Evolutionary conservation across 1,139 yeast genomes (phyloP), one percentile per base, ranked within the genome.

Genomic region (Candida dubliniensis): DNA sequence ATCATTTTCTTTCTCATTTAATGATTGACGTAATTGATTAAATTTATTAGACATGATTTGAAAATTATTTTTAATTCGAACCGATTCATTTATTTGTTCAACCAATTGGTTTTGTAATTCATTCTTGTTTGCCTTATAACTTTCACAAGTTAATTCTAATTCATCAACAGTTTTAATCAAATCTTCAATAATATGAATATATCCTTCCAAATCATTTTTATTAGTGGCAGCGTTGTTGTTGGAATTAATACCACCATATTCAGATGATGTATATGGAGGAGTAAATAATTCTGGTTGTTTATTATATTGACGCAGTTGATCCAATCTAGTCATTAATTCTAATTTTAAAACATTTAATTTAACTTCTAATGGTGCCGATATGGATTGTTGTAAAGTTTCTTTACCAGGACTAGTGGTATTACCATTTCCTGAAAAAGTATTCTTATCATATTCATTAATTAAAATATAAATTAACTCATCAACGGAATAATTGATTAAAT

Each of bases 281-380:
- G 43, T 32, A n/a, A 30, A n/a, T 12, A 30, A n/a, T 8, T n/a
- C 13, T 8, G 30, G n/a, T 27, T 9, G 3, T 4, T 10, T 30
- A n/a, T 30, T 10, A 9, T 46, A 37, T 25, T 35, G 9, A 10
- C 54, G 59, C 11, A 48, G 40, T 25, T 35, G 9, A 10, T 55
- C 59, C 11, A 48, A 25, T 35, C 47, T 44, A 34, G 53, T 55
- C 29, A 45, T 42, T 27, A 67, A 44, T 44, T 64, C 69, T 30
- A 53, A 47, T 39, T 60, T 55, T 6, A 66, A 47, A 1, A 58
- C 61, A 36, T 61, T 60, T 8, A 66, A 48, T 44, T 64, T 67
- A 12, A 51, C 45, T 30, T 64, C 69, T 13, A 65, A 43, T 8
- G 59, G 48, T 10, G 48, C 44, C 23, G 56, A 57, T 34, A 60